These are phyloP conservation scores for Mycena rosella DNA, from an alignment of 768 basidiomycete genomes.

Conservation along the genomic window DNA sequence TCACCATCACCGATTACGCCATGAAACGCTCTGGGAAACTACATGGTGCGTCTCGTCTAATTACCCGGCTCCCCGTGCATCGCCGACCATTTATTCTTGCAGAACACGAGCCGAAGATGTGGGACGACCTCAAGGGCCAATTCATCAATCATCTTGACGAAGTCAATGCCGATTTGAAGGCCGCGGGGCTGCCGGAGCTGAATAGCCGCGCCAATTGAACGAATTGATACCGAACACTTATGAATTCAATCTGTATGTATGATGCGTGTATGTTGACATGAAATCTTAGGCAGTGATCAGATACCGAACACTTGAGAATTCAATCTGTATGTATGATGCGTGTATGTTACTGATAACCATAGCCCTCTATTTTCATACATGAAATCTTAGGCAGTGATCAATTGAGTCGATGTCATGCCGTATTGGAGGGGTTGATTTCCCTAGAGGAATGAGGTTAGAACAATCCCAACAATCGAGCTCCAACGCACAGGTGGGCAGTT, in stretches of 20 bases:
- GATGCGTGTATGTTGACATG: background rate
- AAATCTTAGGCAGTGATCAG: too few species aligned
- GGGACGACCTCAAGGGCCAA: slow-evolving; percentile 69
- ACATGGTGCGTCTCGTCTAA: slow-evolving; percentile 61
- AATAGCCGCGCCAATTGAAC: slow-evolving; percentile 26
- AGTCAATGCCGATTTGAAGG: slow-evolving; percentile 63
- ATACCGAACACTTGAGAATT: background rate
- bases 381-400: slow-evolving; percentile 12
- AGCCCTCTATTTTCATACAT: slow-evolving; percentile 3
- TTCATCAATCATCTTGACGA: slow-evolving; percentile 71
- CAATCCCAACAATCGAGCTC: background rate
- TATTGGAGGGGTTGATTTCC: slow-evolving; percentile 36
- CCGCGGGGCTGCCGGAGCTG: slow-evolving; percentile 51
- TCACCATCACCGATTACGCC: slow-evolving; percentile 74
- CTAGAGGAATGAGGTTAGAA: background rate
- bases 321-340: background rate
- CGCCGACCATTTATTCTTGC: background rate
- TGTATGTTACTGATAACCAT: too few species aligned
- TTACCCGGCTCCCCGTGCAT: background rate
- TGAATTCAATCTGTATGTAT: background rate
- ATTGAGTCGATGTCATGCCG: slow-evolving; percentile 28
- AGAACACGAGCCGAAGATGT: slow-evolving; percentile 78
- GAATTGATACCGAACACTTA: background rate
- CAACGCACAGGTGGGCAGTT: slow-evolving; percentile 38
- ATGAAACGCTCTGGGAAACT: slow-evolving; percentile 70